A percentile compares a stretch with the other conserved stretches of the same genome.
Conservation (phyloP, 768 basidiomycete genomes). For the Cystobasidium onofrii region DNA sequence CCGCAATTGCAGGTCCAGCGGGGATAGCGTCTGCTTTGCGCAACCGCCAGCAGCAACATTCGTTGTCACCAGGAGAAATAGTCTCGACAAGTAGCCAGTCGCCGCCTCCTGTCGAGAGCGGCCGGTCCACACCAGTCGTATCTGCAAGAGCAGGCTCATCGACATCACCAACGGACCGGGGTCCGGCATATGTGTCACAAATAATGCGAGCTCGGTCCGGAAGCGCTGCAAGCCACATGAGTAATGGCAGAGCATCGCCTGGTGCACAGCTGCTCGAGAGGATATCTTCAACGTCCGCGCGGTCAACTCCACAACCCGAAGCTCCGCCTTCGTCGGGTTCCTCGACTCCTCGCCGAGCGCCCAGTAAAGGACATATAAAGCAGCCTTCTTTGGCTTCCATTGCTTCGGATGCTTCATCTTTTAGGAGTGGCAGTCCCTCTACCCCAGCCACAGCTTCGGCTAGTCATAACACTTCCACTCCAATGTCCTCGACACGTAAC, state of each 20-base stretch:
- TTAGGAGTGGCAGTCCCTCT: not conserved
- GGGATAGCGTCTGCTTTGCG: conserved; percentile 31
- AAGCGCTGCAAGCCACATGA: conserved; percentile 10
- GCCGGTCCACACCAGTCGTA: not conserved
- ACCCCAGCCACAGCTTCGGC: conserved; percentile 11
- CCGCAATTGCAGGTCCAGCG: conserved; percentile 31
- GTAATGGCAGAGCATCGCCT: conserved; percentile 14
- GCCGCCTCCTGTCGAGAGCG: not conserved
- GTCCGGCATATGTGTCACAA: not conserved
- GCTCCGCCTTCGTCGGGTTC: conserved; percentile 32
- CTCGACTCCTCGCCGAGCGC: not conserved
- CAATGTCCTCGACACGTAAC: conserved; percentile 28
- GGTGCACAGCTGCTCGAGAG: not conserved
- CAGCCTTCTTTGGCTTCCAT: conserved; percentile 37
- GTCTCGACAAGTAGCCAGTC: not conserved
- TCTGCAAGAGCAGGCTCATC: not conserved
- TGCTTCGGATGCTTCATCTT: conserved; percentile 16
- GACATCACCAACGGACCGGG: not conserved
- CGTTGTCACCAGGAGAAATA: not conserved
- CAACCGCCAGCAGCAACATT: not conserved
- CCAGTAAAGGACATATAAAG: conserved; percentile 30
- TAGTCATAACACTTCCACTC: conserved; percentile 7
- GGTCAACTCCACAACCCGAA: conserved; percentile 10
- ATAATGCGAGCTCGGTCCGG: conserved; percentile 8
- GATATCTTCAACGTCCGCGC: not conserved